Conservation (phyloP, 495 filamentous ascomycete genomes). For the Aspergillus carlsbadensis region DNA sequence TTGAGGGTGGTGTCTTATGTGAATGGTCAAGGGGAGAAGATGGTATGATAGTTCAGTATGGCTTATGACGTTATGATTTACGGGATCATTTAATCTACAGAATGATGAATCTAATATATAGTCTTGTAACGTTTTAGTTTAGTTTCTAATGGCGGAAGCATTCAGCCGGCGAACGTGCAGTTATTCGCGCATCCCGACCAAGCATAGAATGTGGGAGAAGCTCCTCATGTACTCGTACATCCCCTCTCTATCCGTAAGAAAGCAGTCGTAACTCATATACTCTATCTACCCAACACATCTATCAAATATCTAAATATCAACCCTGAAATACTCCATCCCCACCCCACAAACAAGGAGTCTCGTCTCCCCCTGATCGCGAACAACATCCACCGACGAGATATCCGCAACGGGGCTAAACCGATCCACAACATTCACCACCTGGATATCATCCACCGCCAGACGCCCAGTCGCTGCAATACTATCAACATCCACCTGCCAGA, state of each 20-base stretch:
- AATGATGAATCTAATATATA: not conserved
- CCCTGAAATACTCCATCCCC: constrained; percentile 50
- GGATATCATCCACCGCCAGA: constrained; percentile 37
- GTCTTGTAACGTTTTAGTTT: too few relatives aligned
- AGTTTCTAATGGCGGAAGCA: too few relatives aligned
- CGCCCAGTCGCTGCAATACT: constrained; percentile 33
- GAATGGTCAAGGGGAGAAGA: constrained; percentile 1
- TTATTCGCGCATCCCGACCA: too few relatives aligned
- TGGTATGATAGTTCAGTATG: not conserved
- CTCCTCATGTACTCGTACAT: too few relatives aligned
- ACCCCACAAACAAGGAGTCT: constrained; percentile 53
- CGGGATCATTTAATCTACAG: too few relatives aligned
- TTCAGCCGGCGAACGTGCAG: too few relatives aligned
- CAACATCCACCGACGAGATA: constrained; percentile 46
- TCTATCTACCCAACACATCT: not conserved
- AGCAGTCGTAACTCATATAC: too few relatives aligned
- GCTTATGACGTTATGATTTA: too few relatives aligned
- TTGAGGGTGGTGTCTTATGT: constrained; percentile 4
- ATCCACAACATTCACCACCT: constrained; percentile 43
- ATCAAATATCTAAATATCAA: not conserved
- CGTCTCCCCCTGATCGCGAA: constrained; percentile 16
- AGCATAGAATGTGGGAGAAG: not conserved
- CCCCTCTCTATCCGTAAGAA: too few relatives aligned
- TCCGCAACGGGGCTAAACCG: constrained; percentile 67
- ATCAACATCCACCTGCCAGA: constrained; percentile 63